Evolutionary conservation across 1,284 basidiomycete species (phyloP).

Genomic region (Tranzscheliella williamsii): DNA sequence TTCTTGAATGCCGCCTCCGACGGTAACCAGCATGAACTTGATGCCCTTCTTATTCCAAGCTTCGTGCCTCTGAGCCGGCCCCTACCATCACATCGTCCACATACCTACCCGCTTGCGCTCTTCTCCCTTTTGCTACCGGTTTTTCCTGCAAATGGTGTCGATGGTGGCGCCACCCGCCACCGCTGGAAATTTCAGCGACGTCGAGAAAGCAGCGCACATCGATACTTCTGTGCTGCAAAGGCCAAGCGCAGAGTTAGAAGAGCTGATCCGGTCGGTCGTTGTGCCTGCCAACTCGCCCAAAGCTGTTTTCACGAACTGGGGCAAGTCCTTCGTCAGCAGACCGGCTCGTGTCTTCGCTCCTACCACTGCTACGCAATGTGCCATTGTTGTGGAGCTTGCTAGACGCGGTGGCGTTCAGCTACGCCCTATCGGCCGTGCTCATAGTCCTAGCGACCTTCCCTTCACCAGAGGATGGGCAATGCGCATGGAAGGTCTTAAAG

Average conservation of each 20-base stretch:
- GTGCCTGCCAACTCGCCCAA: constrained; percentile 24
- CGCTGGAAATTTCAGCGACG: too few species aligned
- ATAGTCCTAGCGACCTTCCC: constrained; percentile 83
- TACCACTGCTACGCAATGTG: constrained; percentile 72
- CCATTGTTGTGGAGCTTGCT: constrained; percentile 80
- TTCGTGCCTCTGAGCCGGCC: too few species aligned
- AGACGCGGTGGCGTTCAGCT: constrained; percentile 73
- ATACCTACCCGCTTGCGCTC: too few species aligned
- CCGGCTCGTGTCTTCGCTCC: constrained; percentile 74
- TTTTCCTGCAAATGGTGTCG: too few species aligned
- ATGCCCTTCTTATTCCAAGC: too few species aligned
- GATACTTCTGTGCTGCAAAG: constrained; percentile 16
- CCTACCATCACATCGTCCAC: too few species aligned
- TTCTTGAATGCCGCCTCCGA: too few species aligned
- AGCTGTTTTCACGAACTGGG: constrained; percentile 65
- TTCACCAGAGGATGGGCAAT: constrained; percentile 57
- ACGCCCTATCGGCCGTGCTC: constrained; percentile 84
- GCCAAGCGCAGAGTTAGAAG: constrained; percentile 17
- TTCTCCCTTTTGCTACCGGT: too few species aligned
- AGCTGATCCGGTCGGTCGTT: constrained; percentile 18
- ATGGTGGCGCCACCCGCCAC: too few species aligned
- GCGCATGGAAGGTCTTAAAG: constrained; percentile 53
- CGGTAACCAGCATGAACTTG: too few species aligned
- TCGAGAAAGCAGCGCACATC: constrained; percentile 1
- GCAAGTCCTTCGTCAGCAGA: constrained; percentile 63